A percentile compares a stretch with the other conserved stretches of the same genome.
These are phyloP conservation scores for Cryptosporidium baileyi DNA, from an alignment of 169 alveolate genomes.

Conservation along the genomic window DNA sequence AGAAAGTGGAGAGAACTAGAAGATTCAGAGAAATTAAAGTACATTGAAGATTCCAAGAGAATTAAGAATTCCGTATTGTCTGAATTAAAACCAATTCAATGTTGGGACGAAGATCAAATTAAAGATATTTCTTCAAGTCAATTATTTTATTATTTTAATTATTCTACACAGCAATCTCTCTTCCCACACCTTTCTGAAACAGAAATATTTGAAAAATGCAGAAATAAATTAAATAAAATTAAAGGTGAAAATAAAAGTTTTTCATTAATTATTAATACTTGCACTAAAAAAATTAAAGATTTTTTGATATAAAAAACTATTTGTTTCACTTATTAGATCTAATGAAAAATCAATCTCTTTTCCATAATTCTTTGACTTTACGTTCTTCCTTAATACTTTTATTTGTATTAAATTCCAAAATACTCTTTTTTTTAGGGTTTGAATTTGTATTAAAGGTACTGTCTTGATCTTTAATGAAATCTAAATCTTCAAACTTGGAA, in stretches of 20 bases:
- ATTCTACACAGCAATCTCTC: conserved; percentile 4
- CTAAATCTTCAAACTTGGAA: not conserved
- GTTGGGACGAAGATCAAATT: not conserved
- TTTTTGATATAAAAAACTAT: too few species aligned
- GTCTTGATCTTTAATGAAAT: not conserved
- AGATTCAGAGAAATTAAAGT: not conserved
- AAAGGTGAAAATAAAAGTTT: not conserved
- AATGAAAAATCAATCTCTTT: not conserved
- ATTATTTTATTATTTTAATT: conserved; percentile 30
- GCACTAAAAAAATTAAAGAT: too few species aligned
- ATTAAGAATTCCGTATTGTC: not conserved
- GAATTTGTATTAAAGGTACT: not conserved
- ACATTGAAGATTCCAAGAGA: not conserved
- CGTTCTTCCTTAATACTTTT: not conserved
- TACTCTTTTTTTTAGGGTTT: not conserved
- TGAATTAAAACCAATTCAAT: conserved; percentile 1
- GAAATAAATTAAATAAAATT: not conserved
- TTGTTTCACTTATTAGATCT: not conserved
- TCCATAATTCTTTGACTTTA: not conserved
- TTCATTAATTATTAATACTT: not conserved
- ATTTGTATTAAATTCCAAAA: not conserved
- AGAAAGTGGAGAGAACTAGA: not conserved
- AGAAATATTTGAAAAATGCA: conserved; percentile 13
- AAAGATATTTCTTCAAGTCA: not conserved
- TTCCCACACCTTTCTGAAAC: conserved; percentile 31